Base-by-base conservation (phyloP, 2,329 filamentous ascomycete genomes). In the Colletotrichum musicola region DNA sequence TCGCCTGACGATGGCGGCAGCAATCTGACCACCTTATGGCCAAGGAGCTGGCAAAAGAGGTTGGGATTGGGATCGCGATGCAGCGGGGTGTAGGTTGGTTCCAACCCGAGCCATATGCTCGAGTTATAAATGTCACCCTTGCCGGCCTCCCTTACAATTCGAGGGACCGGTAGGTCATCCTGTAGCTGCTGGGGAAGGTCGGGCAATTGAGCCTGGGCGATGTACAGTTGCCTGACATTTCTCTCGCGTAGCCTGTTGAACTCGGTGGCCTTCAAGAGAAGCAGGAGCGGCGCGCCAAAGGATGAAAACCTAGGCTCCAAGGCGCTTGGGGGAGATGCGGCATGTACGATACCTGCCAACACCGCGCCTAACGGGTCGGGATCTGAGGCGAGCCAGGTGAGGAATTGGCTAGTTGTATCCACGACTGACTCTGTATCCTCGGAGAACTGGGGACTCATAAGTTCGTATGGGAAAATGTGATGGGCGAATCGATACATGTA, bases 51-150 rank as follows among this genome's bases (percentile, higher is more conserved):
- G 53, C 93, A 89, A 77, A 98, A 97, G 0, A 98, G 75, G 76
- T 99, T 99, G 0, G 94, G 94, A 74, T 98, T 98, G 0, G 96
- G 96, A 75, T 99, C 96, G 62, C 92, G 89, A 79, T 99, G 96
- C 3, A 97, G 83, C 4, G 96, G 94, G 0, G 96, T 98, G 73
- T 94, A 94, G 0, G 95, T 98, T 0, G 94, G 94, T 46, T 94
- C 89, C 14, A 91, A 84, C 1, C 96, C 96, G 13, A 98, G 86
- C 95, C 95, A 99, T 50, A 98, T 83, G 73, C 93, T 97, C 0
- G 92, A 91, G 73, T 86, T 88, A 77, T 98, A 98, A n/a, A 98
- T 81, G 77, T 98, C 95, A 3, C 93, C 94, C 72, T 88, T 92
- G 0, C 93, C 93, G 1, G 88, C 86, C 6, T 82, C 76, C 4